Evolutionary conservation across 768 basidiomycete genomes (phyloP).

Genomic region (Grammothele lineata): DNA sequence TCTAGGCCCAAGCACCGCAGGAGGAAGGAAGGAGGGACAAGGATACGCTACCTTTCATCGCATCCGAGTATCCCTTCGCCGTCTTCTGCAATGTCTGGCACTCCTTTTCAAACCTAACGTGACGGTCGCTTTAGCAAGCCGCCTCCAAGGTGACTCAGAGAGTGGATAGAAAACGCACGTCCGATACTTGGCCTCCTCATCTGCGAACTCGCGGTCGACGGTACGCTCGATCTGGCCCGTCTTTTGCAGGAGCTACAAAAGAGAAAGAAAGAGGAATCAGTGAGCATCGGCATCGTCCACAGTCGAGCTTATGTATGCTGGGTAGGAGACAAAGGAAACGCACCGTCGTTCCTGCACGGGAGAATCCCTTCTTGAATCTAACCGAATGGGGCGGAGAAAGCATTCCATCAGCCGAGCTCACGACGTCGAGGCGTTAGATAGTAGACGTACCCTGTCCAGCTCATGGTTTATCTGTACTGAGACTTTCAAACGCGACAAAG

Average conservation of each 20-base stretch:
- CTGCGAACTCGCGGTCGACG: conserved; percentile 87
- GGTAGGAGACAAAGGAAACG: background rate
- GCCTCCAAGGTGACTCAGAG: too few relatives aligned
- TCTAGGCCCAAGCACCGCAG: too few relatives aligned
- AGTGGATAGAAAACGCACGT: conserved; percentile 48
- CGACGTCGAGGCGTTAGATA: background rate
- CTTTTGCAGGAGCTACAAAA: conserved; percentile 83
- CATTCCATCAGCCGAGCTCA: too few relatives aligned
- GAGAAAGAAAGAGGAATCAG: background rate
- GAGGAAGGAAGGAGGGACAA: too few relatives aligned
- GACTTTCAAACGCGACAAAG: too few relatives aligned
- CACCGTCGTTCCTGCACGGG: conserved; percentile 15
- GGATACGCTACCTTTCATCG: conserved; percentile 75
- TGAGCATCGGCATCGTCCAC: too few relatives aligned
- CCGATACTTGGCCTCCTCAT: conserved; percentile 89
- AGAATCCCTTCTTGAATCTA: conserved; percentile 17
- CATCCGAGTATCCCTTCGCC: conserved; percentile 90
- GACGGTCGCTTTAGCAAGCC: too few relatives aligned
- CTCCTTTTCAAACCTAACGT: conserved; percentile 98
- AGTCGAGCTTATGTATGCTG: too few relatives aligned
- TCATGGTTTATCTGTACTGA: conserved; percentile 2
- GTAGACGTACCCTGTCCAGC: conserved; percentile 13
- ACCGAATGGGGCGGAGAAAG: too few relatives aligned
- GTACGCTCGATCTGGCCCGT: conserved; percentile 97
- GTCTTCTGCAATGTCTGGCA: conserved; percentile 91